A percentile compares a stretch with the other conserved stretches of the same genome.
phyloP scores from a whole-genome alignment of 805 yeast species.

The Sugiyamaella americana region DNA sequence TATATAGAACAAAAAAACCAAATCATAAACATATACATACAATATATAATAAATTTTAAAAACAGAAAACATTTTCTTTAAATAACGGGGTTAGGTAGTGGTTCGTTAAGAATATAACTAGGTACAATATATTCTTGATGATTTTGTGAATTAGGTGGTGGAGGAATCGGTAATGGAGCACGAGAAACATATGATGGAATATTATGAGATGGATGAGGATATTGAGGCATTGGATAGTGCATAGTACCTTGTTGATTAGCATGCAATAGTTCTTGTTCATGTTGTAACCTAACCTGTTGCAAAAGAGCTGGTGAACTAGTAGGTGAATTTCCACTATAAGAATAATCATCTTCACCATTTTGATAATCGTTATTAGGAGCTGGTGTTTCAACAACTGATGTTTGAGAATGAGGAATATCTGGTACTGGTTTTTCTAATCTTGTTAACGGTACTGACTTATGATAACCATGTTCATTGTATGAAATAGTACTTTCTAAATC shows the following conservation, averaged over 20 bases:
- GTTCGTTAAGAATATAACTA: constrained; percentile 13
- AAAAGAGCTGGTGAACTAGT: not conserved
- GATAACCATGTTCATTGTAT: constrained; percentile 3
- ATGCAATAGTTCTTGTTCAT: not conserved
- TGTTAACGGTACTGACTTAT: not conserved
- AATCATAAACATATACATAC: not conserved
- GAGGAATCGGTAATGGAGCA: constrained; percentile 2
- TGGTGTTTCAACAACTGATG: not conserved
- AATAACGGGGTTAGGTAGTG: constrained; percentile 15
- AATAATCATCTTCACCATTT: not conserved
- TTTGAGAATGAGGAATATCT: not conserved
- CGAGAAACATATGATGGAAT: not conserved
- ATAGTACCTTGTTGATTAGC: not conserved
- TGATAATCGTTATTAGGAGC: not conserved
- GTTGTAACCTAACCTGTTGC: not conserved
- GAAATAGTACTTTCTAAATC: not conserved
- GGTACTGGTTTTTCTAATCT: too few relatives aligned
- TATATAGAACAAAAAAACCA: not conserved
- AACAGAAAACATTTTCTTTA: not conserved
- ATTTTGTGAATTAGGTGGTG: constrained; percentile 8
- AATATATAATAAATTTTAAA: not conserved
- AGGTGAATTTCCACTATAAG: not conserved
- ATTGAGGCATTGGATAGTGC: not conserved
- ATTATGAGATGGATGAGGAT: not conserved
- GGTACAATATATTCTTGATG: constrained; percentile 12